phyloP scores from a whole-genome alignment of 768 basidiomycete species.

The Cubamyces lactineus region DNA sequence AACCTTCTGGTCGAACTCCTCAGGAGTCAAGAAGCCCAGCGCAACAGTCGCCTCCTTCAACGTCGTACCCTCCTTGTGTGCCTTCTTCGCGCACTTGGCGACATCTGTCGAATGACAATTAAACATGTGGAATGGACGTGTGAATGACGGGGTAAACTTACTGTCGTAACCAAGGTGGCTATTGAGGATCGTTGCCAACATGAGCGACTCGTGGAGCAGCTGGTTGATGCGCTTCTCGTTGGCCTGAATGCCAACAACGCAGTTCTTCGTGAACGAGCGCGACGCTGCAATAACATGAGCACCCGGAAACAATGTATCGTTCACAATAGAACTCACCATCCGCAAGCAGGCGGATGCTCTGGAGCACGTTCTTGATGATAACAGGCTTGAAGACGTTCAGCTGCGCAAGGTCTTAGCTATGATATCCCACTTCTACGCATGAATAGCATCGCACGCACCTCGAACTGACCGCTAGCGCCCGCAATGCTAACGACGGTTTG shows the following conservation, averaged over 20 bases:
- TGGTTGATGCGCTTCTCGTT: slow-evolving; percentile 93
- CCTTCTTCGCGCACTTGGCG: slow-evolving; percentile 98
- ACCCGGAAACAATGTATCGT: background rate
- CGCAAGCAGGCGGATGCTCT: slow-evolving; percentile 90
- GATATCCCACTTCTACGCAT: background rate
- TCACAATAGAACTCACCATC: slow-evolving; percentile 62
- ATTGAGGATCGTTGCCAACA: slow-evolving; percentile 98
- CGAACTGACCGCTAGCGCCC: slow-evolving; percentile 95
- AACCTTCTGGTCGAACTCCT: slow-evolving; percentile 95
- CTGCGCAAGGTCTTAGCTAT: slow-evolving; percentile 42
- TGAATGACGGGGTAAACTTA: slow-evolving; percentile 45
- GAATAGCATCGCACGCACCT: slow-evolving; percentile 53
- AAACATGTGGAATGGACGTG: slow-evolving; percentile 18
- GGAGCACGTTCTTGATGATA: slow-evolving; percentile 96
- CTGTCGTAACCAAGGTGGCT: slow-evolving; percentile 96
- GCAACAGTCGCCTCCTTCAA: slow-evolving; percentile 92
- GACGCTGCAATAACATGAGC: slow-evolving; percentile 51
- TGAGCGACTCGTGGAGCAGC: slow-evolving; percentile 91
- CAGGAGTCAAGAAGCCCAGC: slow-evolving; percentile 81
- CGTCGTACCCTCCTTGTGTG: slow-evolving; percentile 98
- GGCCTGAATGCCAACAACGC: slow-evolving; percentile 93
- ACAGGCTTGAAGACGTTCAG: slow-evolving; percentile 99
- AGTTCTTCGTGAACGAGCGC: slow-evolving; percentile 96
- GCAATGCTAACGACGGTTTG: slow-evolving; percentile 92
- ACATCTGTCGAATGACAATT: slow-evolving; percentile 63